Conservation (phyloP, 2,329 filamentous ascomycete species). For the Colletotrichum australisinense region DNA sequence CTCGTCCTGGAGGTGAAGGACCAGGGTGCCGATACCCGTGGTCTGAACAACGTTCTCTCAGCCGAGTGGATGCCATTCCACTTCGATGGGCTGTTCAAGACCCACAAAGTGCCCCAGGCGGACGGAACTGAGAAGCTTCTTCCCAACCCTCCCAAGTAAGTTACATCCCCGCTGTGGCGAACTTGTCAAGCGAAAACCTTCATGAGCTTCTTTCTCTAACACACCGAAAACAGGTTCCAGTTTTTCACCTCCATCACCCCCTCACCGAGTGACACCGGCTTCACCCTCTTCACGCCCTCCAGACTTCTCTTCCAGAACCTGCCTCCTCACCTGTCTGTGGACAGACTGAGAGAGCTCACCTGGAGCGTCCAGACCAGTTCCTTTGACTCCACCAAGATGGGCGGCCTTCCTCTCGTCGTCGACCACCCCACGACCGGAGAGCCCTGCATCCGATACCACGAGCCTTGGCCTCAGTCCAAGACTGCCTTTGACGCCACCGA, state of each 20-base stretch:
- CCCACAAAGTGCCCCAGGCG: conserved; percentile 51
- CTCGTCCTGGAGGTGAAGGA: conserved; percentile 63
- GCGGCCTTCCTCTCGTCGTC: conserved; percentile 55
- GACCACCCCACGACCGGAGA: conserved; percentile 56
- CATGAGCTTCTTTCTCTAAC: neutral
- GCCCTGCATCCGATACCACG: conserved; percentile 65
- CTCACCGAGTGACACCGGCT: conserved; percentile 62
- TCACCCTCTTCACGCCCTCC: conserved; percentile 65
- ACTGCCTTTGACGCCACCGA: conserved; percentile 61
- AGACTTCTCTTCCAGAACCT: conserved; percentile 61
- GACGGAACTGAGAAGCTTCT: conserved; percentile 53
- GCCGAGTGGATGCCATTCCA: conserved; percentile 68
- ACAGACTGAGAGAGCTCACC: conserved; percentile 51
- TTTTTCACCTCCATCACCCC: conserved; percentile 60
- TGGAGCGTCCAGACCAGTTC: conserved; percentile 62
- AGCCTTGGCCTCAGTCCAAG: conserved; percentile 64
- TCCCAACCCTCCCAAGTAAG: conserved; percentile 56
- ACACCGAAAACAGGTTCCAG: conserved; percentile 55
- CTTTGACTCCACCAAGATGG: conserved; percentile 57
- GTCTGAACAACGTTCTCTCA: conserved; percentile 64
- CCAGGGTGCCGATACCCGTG: conserved; percentile 52
- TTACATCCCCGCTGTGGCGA: neutral
- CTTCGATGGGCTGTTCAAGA: conserved; percentile 68
- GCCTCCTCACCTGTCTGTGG: conserved; percentile 47
- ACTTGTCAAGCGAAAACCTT: neutral